Evolutionary conservation across 2,329 filamentous ascomycete genomes (phyloP).

Genomic region (Penicillium sp.): DNA sequence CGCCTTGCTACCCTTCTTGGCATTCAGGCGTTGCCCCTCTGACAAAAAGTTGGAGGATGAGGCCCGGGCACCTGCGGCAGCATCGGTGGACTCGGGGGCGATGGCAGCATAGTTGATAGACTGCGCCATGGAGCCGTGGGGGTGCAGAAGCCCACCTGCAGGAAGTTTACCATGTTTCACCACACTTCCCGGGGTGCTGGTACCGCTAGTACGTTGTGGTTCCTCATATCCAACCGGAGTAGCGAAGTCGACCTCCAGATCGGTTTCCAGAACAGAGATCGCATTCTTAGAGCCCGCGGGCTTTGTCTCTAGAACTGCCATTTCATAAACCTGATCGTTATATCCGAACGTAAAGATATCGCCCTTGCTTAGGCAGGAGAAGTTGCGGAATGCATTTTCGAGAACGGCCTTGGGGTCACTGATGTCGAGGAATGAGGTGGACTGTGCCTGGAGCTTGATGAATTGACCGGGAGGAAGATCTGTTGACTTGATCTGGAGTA

Average conservation of each 20-base stretch:
- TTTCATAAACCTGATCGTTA: conserved; percentile 90
- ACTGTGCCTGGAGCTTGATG: conserved; percentile 96
- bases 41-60: conserved; percentile 76
- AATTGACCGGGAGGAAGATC: conserved; percentile 86
- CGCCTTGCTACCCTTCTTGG: conserved; percentile 78
- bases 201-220: conserved; percentile 75
- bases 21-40: conserved; percentile 76
- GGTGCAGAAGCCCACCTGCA: conserved; percentile 73
- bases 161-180: conserved; percentile 60
- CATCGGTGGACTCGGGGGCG: conserved; percentile 71
- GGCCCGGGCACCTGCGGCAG: conserved; percentile 61
- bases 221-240: conserved; percentile 93
- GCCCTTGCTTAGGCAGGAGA: conserved; percentile 87
- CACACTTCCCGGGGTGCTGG: conserved; percentile 75
- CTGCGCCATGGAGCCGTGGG: conserved; percentile 91
- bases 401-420: conserved; percentile 96
- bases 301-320: conserved; percentile 91
- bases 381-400: conserved; percentile 94
- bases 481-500: conserved; percentile 93
- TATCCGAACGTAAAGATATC: conserved; percentile 96
- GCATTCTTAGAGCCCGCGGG: conserved; percentile 79
- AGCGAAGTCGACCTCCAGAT: conserved; percentile 94
- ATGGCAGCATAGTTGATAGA: conserved; percentile 96
- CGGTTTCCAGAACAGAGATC: conserved; percentile 91
- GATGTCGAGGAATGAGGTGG: conserved; percentile 90